Percentiles rank a stretch among this genome's conserved stretches.
Evolutionary conservation across 2,329 filamentous ascomycete species (phyloP).

Genomic region (Juglanconis juglandina): DNA sequence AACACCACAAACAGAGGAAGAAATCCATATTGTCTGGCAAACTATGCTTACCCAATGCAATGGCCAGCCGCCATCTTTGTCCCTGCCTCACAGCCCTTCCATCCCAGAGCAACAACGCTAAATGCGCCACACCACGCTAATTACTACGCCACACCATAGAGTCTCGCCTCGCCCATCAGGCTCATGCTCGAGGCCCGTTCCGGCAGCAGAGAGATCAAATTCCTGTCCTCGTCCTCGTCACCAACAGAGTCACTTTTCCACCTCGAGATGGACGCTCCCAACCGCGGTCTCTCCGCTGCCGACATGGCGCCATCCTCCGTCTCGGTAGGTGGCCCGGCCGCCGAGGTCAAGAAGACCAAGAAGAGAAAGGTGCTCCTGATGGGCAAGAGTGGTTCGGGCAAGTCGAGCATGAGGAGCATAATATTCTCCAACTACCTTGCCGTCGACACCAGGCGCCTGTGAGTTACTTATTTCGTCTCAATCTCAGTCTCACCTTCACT

Average conservation of each 20-base stretch:
- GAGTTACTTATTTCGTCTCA: slow-evolving; percentile 25
- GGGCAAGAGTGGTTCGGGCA: slow-evolving; percentile 96
- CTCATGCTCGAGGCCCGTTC: too few relatives aligned
- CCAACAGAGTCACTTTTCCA: not conserved
- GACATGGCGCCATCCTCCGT: slow-evolving; percentile 26
- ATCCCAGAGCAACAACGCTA: not conserved
- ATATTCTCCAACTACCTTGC: slow-evolving; percentile 99
- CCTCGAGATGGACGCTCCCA: slow-evolving; percentile 10
- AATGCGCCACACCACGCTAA: not conserved
- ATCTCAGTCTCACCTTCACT: not conserved
- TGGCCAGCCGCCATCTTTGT: too few relatives aligned
- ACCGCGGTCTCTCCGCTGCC: slow-evolving; percentile 20
- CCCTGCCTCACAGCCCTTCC: too few relatives aligned
- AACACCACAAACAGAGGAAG: too few relatives aligned
- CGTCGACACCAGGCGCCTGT: slow-evolving; percentile 85
- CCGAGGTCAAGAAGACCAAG: slow-evolving; percentile 64
- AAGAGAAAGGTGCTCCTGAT: slow-evolving; percentile 85
- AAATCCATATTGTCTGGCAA: too few relatives aligned
- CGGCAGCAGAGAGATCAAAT: too few relatives aligned
- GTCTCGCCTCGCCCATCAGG: not conserved
- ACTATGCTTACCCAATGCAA: too few relatives aligned
- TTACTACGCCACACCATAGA: not conserved
- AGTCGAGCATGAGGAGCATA: slow-evolving; percentile 97
- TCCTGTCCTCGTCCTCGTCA: not conserved
- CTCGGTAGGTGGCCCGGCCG: slow-evolving; percentile 25